Evolutionary conservation across 2,329 filamentous ascomycete species (phyloP), one percentile per base, ranked within the genome.

Genomic region (Huntiella decipiens): DNA sequence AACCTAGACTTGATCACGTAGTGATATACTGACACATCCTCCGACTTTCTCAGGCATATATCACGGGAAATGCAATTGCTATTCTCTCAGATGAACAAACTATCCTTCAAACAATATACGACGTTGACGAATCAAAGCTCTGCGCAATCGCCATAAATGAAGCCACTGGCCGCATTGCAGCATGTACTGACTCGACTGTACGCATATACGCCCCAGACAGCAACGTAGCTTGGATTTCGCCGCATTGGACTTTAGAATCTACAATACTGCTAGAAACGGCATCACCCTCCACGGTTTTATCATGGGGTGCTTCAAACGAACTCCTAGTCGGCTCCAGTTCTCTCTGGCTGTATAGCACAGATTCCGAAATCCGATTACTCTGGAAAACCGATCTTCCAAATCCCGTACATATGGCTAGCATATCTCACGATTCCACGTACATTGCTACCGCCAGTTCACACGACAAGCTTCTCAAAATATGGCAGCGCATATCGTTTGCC

Each of bases 41-140:
- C 36, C 11, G 3, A 7, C 19, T 8, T 42, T 31, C 6, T 28
- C 56, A 92, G 84, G 75, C 77, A 44, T 98, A 96, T 63, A 81
- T 95, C 53, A 91, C 83, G 50, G 88, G 88, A 56, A 82, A 80
- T 61, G 84, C 84, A 51, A 74, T 96, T 52, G 76, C 91, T 45
- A 79, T 98, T 55, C 76, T 96, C 54, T 73, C 75, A 56, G 80
- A 77, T 43, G 73, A 82, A 44, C 70, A 79, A 51, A 73, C 73
- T 46, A 74, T 95, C 52, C 63, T 94, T 32, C 91, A 98, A 61
- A 95, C 87, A 3, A 80, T 93, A 53, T 93, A 94, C 64, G 78
- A 91, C 56, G 79, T 91, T 56, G 79, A 92, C 56, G 68, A 76
- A 17, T 68, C 64, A 12, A 58, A 60, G 31, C 65, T 96, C 22